Evolutionary conservation across 169 alveolate species (phyloP).

Genomic region (Cryptosporidium sp.): DNA sequence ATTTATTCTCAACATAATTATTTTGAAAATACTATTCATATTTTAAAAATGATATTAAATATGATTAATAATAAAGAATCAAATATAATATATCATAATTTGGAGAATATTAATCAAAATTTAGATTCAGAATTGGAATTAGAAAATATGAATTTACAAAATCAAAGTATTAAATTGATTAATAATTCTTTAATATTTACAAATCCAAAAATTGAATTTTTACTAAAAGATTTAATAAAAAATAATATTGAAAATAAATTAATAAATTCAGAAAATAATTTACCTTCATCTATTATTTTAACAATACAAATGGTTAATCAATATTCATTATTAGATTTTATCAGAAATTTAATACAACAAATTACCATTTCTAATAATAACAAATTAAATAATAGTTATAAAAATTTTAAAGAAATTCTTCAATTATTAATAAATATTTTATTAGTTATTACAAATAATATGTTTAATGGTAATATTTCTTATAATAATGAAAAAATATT

Average conservation of each 20-base stretch:
- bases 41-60: conserved; percentile 26
- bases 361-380: background rate
- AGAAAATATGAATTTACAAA: background rate
- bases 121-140: no score
- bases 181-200: background rate
- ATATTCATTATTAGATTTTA: conserved; percentile 41
- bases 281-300: background rate
- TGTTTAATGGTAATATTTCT: background rate
- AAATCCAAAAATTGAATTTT: background rate
- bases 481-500: background rate
- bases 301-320: conserved; percentile 38
- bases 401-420: background rate
- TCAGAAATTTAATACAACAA: conserved; percentile 14
- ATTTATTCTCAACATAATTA: conserved; percentile 50
- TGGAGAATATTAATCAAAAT: background rate
- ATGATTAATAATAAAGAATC: conserved; percentile 23
- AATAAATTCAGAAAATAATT: background rate
- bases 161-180: background rate
- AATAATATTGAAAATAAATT: background rate
- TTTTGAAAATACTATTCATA: conserved; percentile 5
- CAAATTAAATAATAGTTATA: background rate
- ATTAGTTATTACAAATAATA: background rate
- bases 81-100: background rate
- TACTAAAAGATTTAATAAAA: background rate
- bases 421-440: background rate